Evolutionary conservation across 257 asterid genomes (phyloP).

Genomic region (Rauvolfia tetraphylla): DNA sequence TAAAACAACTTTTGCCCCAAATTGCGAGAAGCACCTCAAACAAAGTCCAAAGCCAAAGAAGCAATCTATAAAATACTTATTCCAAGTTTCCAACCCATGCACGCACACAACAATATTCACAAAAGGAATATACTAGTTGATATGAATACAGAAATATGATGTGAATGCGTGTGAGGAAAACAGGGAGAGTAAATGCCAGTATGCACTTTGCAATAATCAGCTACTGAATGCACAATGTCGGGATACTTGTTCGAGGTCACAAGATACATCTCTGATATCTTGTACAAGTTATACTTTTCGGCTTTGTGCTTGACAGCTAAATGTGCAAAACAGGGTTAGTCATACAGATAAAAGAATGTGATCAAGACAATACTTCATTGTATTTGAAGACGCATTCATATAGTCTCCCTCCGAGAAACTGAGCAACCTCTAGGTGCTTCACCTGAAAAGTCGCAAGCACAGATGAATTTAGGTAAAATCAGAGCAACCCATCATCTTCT

Average conservation of each 20-base stretch:
- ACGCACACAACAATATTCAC: too few species aligned
- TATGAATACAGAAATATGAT: background rate
- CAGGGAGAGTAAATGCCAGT: background rate
- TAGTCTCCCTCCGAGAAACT: constrained; percentile 94
- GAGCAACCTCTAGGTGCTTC: constrained; percentile 93
- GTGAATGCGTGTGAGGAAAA: background rate
- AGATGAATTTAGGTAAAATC: background rate
- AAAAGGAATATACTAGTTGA: too few species aligned
- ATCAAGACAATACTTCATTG: constrained; percentile 40
- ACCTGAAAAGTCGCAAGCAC: constrained; percentile 47
- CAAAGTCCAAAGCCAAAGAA: background rate
- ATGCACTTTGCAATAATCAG: background rate
- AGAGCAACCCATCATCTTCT: background rate
- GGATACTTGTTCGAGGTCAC: background rate
- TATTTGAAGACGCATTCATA: constrained; percentile 92
- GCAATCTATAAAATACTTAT: too few species aligned
- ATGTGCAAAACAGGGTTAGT: background rate
- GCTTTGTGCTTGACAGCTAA: background rate
- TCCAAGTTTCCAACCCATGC: too few species aligned
- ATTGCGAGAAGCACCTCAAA: background rate
- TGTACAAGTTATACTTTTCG: constrained; percentile 2
- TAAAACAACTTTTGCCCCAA: background rate
- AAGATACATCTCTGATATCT: background rate
- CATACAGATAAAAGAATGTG: constrained; percentile 5
- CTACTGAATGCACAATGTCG: background rate